A percentile compares a stretch with the other conserved stretches of the same genome.
phyloP scores from a whole-genome alignment of 176 grass and related monocot species.

The Zizania latifolia region DNA sequence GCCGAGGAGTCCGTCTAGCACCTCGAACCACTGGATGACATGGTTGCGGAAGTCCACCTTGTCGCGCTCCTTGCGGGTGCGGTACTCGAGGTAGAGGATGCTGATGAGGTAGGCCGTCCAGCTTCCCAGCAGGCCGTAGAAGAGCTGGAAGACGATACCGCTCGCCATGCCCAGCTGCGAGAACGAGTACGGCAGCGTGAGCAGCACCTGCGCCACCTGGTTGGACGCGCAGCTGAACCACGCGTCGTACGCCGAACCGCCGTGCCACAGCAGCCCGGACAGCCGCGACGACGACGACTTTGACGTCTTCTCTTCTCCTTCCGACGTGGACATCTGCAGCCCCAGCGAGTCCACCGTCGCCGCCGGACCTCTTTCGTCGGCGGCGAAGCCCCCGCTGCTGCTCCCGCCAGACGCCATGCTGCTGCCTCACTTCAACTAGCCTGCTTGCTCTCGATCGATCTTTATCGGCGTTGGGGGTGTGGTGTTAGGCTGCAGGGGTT shows the following conservation, averaged over 20 bases:
- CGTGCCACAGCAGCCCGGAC: conserved; percentile 79
- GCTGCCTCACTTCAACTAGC: too few relatives aligned
- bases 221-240: conserved; percentile 99
- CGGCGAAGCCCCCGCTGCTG: conserved; percentile 34
- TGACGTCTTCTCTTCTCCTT: too few relatives aligned
- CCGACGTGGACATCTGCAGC: too few relatives aligned
- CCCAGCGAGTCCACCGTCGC: conserved; percentile 15
- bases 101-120: conserved; percentile 99
- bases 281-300: conserved; percentile 25
- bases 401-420: conserved; percentile 35
- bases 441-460: too few relatives aligned
- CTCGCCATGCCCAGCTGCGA: conserved; percentile 92
- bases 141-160: conserved; percentile 87
- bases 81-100: conserved; percentile 89
- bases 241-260: conserved; percentile 82
- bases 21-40: conserved; percentile 99
- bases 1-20: conserved; percentile 76
- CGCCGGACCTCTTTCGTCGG: conserved; percentile 69
- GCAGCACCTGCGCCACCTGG: conserved; percentile 90
- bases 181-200: conserved; percentile 96
- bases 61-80: conserved; percentile 66
- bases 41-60: conserved; percentile 97
- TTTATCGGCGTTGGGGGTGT: too few relatives aligned
- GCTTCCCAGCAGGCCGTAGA: conserved; percentile 83
- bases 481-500: too few relatives aligned